Percentiles rank a stretch among this genome's conserved stretches.
These are phyloP conservation scores for Sarocladium brachiariae DNA, from an alignment of 2,329 filamentous ascomycete species.

Conservation along the genomic window DNA sequence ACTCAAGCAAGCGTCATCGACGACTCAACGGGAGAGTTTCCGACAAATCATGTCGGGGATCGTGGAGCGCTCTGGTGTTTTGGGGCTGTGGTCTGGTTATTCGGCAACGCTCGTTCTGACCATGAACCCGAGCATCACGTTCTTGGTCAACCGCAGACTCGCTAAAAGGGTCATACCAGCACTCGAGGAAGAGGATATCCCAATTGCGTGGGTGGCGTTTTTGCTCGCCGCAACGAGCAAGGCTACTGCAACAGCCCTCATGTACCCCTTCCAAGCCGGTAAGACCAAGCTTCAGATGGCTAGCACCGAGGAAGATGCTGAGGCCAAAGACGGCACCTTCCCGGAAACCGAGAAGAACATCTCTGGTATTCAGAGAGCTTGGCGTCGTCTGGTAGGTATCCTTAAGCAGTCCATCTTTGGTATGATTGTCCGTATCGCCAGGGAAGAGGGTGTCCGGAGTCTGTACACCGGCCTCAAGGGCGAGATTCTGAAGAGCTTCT, in stretches of 20 bases:
- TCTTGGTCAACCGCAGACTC: constrained; percentile 71
- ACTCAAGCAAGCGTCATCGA: constrained; percentile 62
- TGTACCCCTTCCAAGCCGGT: constrained; percentile 82
- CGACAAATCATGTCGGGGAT: constrained; percentile 58
- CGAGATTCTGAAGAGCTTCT: constrained; percentile 76
- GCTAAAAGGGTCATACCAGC: constrained; percentile 50
- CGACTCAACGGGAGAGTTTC: constrained; percentile 35
- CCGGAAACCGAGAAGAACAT: constrained; percentile 9
- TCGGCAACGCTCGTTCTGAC: constrained; percentile 73
- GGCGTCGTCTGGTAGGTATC: constrained; percentile 12
- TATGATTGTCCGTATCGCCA: constrained; percentile 50
- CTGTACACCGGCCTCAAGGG: constrained; percentile 71
- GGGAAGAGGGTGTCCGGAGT: constrained; percentile 58
- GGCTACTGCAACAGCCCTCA: constrained; percentile 65
- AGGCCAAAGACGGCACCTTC: background rate
- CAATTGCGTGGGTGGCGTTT: constrained; percentile 34
- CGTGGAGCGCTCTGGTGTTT: constrained; percentile 58
- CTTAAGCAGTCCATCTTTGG: constrained; percentile 51
- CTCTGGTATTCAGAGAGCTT: background rate
- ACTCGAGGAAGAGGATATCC: constrained; percentile 34
- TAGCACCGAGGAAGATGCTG: constrained; percentile 18
- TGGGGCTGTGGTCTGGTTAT: constrained; percentile 84
- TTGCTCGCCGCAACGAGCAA: constrained; percentile 69
- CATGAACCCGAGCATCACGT: constrained; percentile 79
- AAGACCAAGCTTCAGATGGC: constrained; percentile 70